Evolutionary conservation across 2,329 filamentous ascomycete genomes (phyloP), one percentile per base, ranked within the genome.

Genomic region (Meredithiella fracta): DNA sequence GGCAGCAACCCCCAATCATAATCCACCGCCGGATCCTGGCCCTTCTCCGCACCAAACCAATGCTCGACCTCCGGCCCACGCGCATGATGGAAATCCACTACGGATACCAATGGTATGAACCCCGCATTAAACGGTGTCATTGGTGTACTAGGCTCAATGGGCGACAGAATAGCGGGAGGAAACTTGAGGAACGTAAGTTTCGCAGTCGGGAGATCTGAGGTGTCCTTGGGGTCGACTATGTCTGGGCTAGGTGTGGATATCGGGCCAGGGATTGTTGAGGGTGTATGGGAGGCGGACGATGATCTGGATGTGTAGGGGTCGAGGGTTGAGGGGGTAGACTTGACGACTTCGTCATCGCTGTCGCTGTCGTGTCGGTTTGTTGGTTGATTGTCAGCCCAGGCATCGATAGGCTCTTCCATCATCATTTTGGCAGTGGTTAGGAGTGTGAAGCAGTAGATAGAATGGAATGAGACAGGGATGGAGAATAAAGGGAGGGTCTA

Each of bases 1-100:
- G 92, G 90, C 60, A 98, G 74, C 62, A 96, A 69, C 26, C 82
- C 77, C 92, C 92, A 98, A 65, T 92, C 87, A 70, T 94, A 91
- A 58, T 90, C 85, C 49, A 70, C 73, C 2, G 85, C 85, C 9
- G 91, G 88, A 68, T 96, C 89, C 58, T 72, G 74, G 55, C 82
- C 85, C 62, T 90, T 82, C 20, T 82, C 68, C 26, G 70, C 79
- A 60, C 88, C 89, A 65, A 95, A 87, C 86, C 91, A 97, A 64
- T 77, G 79, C 72, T 97, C 90, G 57, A 97, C 85, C 71, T 98
- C 92, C 31, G 92, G 92, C 7, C 92, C 92, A 66, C 80, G 75
- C 55, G 85, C 85, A 74, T 91, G 86, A 69, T 91, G 85, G 66
- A 91, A 91, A 67, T 85, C 86, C 63, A 91, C 85, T 58, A 91